Percentiles rank a stretch among this genome's conserved stretches.
These are phyloP conservation scores for Leccinum pachyderme DNA, from an alignment of 1,284 basidiomycete genomes.

Conservation along the genomic window DNA sequence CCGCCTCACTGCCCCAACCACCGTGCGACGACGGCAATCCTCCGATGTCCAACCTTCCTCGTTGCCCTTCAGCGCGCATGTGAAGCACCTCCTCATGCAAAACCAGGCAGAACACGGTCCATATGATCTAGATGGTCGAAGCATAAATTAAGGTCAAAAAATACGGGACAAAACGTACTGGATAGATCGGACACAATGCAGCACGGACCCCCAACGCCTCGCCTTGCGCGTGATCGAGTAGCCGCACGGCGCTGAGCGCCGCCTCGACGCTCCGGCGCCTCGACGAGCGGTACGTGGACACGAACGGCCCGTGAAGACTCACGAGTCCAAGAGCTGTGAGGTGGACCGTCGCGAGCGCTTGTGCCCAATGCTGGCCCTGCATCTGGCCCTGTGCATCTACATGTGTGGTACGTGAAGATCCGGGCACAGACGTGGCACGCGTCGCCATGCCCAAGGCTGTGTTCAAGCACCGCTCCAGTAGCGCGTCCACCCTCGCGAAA, in stretches of 20 bases:
- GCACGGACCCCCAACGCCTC: constrained; percentile 1
- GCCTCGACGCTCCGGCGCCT: constrained; percentile 30
- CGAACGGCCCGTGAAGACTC: constrained; percentile 36
- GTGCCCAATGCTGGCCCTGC: not conserved
- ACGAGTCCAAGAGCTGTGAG: constrained; percentile 36
- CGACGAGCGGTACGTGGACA: constrained; percentile 24
- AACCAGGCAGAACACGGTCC: constrained; percentile 22
- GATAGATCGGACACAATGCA: constrained; percentile 15
- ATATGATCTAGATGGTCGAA: constrained; percentile 18
- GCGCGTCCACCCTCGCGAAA: constrained; percentile 35
- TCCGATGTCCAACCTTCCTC: not conserved
- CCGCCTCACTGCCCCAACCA: constrained; percentile 7
- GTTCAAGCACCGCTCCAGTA: constrained; percentile 33
- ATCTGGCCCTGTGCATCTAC: constrained; percentile 1
- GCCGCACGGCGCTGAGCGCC: constrained; percentile 16
- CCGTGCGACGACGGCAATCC: not conserved
- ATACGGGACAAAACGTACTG: constrained; percentile 9
- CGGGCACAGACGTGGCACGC: constrained; percentile 4
- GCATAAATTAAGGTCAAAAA: not conserved
- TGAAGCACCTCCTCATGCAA: constrained; percentile 23
- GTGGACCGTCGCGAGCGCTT: constrained; percentile 20
- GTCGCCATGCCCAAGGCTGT: constrained; percentile 9
- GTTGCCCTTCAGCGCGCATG: constrained; percentile 9
- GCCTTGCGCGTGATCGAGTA: constrained; percentile 14
- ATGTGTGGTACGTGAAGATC: constrained; percentile 16